Conservation (phyloP, 768 basidiomycete species). For the Phylloporus arenicola region DNA sequence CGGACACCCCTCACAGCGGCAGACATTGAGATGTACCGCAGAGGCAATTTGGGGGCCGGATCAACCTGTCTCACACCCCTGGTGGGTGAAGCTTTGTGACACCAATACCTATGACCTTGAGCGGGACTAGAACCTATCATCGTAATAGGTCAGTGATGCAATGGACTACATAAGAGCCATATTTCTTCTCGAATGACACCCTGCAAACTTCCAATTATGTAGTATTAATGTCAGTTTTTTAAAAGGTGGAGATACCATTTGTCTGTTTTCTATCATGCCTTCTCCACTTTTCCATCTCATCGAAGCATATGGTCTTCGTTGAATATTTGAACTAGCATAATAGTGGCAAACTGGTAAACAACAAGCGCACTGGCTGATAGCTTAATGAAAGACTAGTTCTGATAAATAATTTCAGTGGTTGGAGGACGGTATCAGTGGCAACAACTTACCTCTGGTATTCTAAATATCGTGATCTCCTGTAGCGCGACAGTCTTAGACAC, state of each 20-base stretch:
- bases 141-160: slow-evolving; percentile 25
- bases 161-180: neutral
- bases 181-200: neutral
- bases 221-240: slow-evolving; percentile 10
- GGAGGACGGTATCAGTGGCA: neutral
- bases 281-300: neutral
- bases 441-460: slow-evolving; percentile 73
- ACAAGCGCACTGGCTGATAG: neutral
- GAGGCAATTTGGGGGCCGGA: slow-evolving; percentile 8
- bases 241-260: neutral
- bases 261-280: neutral
- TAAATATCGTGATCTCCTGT: slow-evolving; percentile 83
- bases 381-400: slow-evolving; percentile 31
- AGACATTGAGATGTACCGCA: slow-evolving; percentile 27
- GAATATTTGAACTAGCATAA: slow-evolving; percentile 3
- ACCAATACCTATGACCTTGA: slow-evolving; percentile 3
- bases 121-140: slow-evolving; percentile 21
- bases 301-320: neutral
- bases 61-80: neutral
- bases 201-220: slow-evolving; percentile 5
- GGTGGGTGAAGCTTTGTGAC: neutral
- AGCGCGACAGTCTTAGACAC: neutral
- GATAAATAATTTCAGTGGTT: slow-evolving; percentile 3
- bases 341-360: slow-evolving; percentile 1
- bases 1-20: slow-evolving; percentile 12